Evolutionary conservation across 768 basidiomycete species (phyloP).

Genomic region (Termitomyces sp.): DNA sequence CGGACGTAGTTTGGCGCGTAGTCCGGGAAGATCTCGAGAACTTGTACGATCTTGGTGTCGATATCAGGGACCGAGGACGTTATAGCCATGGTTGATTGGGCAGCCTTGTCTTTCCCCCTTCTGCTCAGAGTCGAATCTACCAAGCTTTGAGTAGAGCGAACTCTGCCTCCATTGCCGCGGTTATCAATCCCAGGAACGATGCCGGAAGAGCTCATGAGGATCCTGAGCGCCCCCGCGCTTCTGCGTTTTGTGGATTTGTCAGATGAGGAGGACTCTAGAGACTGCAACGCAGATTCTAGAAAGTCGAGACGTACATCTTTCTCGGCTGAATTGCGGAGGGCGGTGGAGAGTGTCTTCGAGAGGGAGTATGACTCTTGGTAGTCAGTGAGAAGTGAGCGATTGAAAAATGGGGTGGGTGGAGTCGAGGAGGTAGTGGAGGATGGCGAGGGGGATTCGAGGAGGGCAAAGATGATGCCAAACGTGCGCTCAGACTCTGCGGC

Average conservation of each 20-base stretch:
- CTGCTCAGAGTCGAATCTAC: neutral
- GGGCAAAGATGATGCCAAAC: slow-evolving; percentile 55
- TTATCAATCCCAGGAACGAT: slow-evolving; percentile 35
- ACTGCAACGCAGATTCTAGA: slow-evolving; percentile 47
- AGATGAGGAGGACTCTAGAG: slow-evolving; percentile 26
- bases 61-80: slow-evolving; percentile 37
- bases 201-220: slow-evolving; percentile 63
- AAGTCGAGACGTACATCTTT: slow-evolving; percentile 58
- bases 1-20: slow-evolving; percentile 53
- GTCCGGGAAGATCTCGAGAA: slow-evolving; percentile 76
- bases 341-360: slow-evolving; percentile 41
- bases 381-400: slow-evolving; percentile 64
- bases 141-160: neutral
- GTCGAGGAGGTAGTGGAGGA: slow-evolving; percentile 21
- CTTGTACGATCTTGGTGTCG: slow-evolving; percentile 59
- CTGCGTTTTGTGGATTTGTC: slow-evolving; percentile 7
- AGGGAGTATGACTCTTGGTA: slow-evolving; percentile 70
- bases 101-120: neutral
- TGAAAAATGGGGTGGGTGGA: slow-evolving; percentile 54
- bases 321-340: slow-evolving; percentile 39
- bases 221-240: slow-evolving; percentile 56
- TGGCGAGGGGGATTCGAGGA: slow-evolving; percentile 45
- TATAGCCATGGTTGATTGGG: neutral
- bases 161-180: slow-evolving; percentile 24
- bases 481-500: slow-evolving; percentile 47